Base-by-base conservation (phyloP, 2,329 filamentous ascomycete species). In the Coleophoma cylindrospora region DNA sequence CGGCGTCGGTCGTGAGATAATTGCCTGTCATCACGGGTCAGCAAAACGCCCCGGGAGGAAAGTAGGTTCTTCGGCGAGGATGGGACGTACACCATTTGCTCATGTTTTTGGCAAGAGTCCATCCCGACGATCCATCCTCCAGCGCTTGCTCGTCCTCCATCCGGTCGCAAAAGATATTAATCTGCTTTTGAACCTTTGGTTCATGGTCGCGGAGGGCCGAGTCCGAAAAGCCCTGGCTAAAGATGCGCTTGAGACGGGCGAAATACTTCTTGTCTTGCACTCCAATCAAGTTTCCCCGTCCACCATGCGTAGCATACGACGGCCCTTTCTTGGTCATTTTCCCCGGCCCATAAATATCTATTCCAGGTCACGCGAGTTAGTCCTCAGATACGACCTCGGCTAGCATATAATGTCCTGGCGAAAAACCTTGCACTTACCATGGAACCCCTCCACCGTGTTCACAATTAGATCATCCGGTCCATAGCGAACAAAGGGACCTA, bases 211-310 rank as follows among this genome's bases (percentile, higher is more conserved):
- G 49, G 19, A 46, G 43, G 14, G 49, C 57, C 2, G 49, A 49
- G 14, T 62, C 61, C 1, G 62, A 64, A 36, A 64, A 60, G 0
- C 56, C 62, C 12, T 60, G 55, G 5, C 47, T 34, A 14, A 56
- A 46, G 17, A 56, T 45, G 32, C 45, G 77, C 43, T 84, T 74
- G 72, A 86, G 32, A n/a, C 22, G 32, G n/a, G 83, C 83, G 61
- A 89, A 85, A 40, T 81, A 68, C 1, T 74, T 70, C 70, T 85
- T 86, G 64, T 87, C 82, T 46, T 84, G 81, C 2, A 76, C 76
- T 67, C 87, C 87, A 70, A 88, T 83, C 3, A 84, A 86, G 69
- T 87, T 87, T 10, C 27, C 34, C 14, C n/a, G n/a, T 8, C 48
- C 49, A 22, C 48, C 49, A 22, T 54, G 54, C 2, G 49, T 21